Conservation (phyloP, 139 green algal species). For the Coelastrella sp. region DNA sequence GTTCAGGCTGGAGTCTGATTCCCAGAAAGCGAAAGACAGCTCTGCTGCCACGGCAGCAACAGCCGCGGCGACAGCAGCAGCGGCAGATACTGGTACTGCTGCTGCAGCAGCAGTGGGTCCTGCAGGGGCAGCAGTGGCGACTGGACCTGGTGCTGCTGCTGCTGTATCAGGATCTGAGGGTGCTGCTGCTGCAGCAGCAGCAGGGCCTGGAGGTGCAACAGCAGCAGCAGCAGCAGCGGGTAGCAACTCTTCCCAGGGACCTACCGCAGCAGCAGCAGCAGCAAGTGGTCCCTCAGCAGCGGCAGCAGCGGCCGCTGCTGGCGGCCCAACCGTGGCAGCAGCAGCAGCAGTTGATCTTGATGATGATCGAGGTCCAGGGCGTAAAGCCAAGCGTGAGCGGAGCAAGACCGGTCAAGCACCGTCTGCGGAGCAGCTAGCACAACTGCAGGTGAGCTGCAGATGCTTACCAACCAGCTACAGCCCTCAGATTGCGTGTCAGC, state of each 20-base stretch:
- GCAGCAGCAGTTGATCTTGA: not conserved
- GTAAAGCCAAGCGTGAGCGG: slow-evolving; percentile 31
- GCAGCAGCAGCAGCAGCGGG: slow-evolving; percentile 16
- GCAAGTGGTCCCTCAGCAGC: not conserved
- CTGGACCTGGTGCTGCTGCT: no score
- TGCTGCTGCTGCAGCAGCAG: no score
- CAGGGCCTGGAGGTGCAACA: no score
- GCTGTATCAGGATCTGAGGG: no score
- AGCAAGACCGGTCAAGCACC: slow-evolving; percentile 33
- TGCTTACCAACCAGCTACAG: no score
- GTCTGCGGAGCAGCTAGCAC: not conserved
- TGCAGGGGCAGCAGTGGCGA: no score
- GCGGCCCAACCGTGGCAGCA: not conserved
- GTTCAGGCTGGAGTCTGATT: slow-evolving; percentile 10
- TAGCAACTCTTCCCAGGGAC: no score
- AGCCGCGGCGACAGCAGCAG: no score
- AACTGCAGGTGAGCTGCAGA: slow-evolving; percentile 8
- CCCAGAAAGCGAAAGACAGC: not conserved
- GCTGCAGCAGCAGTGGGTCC: no score
- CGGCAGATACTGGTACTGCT: no score
- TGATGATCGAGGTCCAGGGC: not conserved
- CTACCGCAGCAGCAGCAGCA: not conserved
- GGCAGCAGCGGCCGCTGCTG: not conserved
- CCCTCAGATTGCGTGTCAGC: no score
- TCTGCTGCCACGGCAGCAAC: no score